Base-by-base conservation (phyloP, 495 filamentous ascomycete genomes). In the Penicillium ucsense region DNA sequence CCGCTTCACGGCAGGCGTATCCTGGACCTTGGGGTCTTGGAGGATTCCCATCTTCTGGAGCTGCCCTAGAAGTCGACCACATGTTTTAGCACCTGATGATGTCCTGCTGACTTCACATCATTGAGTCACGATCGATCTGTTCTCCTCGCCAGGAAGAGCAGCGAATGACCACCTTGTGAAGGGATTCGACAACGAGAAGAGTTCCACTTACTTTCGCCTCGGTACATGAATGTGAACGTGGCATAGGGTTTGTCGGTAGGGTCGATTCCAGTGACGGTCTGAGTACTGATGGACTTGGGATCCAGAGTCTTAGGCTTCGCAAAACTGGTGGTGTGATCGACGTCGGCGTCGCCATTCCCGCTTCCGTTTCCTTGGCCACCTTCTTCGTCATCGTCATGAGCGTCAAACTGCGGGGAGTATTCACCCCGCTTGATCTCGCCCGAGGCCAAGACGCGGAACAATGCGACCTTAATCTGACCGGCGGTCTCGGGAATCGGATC, bases 191-290 rank as follows among this genome's bases (percentile, higher is more conserved):
- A 20, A 20, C 20, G 20, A 20, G 20, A 20, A 20, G 20, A 20
- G 11, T 31, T 34, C 30, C 31, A 79, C 89, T 75, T 72, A 95
- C 92, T 83, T 65, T 95, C 86, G 61, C 94, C 92, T 46, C 92
- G 80, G 61, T 99, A 99, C 72, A 97, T 86, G 62, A 99, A 99
- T 4, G 94, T 95, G 63, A 99, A 99, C 8, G 85, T 84, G 2
- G 92, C 92, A 69, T 95, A 99, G 10, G 94, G 94, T 64, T 88
- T 88, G 46, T 96, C 89, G 28, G 89, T 86, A 1, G 86, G 83
- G 65, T 99, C 92, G 53, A 99, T 94, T n/a, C 92, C 92, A 27
- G 90, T 97, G 11, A 99, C 92, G 0, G 91, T 96, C 67, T 99
- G 92, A 0, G 94, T 97, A 57, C 89, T 95, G 60, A 99, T 97